Evolutionary conservation across 768 basidiomycete species (phyloP), one percentile per base, ranked within the genome.

Genomic region (Postia placenta): DNA sequence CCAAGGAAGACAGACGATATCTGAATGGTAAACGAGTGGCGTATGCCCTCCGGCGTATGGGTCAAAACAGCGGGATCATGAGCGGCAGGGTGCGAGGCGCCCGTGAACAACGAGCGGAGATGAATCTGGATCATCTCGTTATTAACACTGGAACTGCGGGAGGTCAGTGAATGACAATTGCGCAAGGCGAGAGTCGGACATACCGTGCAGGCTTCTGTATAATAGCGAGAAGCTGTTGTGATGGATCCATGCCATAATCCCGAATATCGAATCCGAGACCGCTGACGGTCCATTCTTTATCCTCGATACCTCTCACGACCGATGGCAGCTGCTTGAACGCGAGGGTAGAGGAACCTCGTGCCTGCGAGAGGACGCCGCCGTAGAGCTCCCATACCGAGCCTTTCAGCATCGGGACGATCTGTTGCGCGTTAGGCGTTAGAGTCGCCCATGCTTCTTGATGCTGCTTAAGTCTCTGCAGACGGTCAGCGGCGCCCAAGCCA

Each of bases 181-280:
- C n/a, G n/a, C n/a, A n/a, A n/a, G n/a, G n/a, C n/a, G n/a, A n/a
- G n/a, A n/a, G n/a, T n/a, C 7, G 11, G 20, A 36, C 22, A 19
- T 20, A 45, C 45, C 20, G 17, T 17, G 15, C 17, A 2, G 69
- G 23, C 28, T 55, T 61, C 55, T 76, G 73, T 5, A 81, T 62
- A 15, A 78, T 53, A 6, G 84, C 71, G 7, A 85, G 68, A 26
- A 87, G 69, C 60, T 86, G 78, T 56, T 84, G 83, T 20, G 78
- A 72, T 15, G 81, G 79, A 59, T 87, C 85, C 69, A 87, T 74
- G 5, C 69, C 71, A 53, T 82, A 81, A 55, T 83, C 81, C n/a
- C 76, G 71, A 11, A 81, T 56, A 14, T 51, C 28, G 28, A 75
- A 53, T 3, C 65, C 56, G 2, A 60, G 56, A 19, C 53, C 49